Conservation (phyloP, 305 asterid genomes). For the Solanum hybrid region DNA sequence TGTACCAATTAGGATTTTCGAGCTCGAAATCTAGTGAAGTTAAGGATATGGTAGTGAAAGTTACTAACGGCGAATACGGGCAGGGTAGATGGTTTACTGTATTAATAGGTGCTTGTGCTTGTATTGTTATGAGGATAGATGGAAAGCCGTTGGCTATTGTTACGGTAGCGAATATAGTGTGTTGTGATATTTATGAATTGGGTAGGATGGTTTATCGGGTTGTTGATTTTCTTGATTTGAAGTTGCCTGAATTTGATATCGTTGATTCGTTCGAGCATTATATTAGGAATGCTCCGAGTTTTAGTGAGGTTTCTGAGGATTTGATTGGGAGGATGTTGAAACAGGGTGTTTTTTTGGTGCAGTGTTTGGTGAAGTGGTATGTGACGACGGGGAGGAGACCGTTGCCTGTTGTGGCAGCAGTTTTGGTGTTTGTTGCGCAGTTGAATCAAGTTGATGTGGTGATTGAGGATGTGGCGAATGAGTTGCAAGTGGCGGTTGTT, state of each 20-base stretch:
- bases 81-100: conserved; percentile 60
- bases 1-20: conserved; percentile 34
- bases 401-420: conserved; percentile 71
- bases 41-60: conserved; percentile 27
- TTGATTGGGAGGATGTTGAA: conserved; percentile 34
- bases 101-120: conserved; percentile 64
- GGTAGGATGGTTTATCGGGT: conserved; percentile 70
- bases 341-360: conserved; percentile 72
- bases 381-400: conserved; percentile 73
- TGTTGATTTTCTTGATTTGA: conserved; percentile 43
- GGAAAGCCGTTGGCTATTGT: conserved; percentile 27
- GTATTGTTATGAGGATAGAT: conserved; percentile 59
- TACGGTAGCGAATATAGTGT: conserved; percentile 37
- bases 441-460: conserved; percentile 40
- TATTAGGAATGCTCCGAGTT: conserved; percentile 23
- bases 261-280: conserved; percentile 39
- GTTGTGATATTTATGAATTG: conserved; percentile 47
- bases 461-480: conserved; percentile 49
- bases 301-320: conserved; percentile 27
- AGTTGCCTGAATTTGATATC: conserved; percentile 59
- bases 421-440: conserved; percentile 55
- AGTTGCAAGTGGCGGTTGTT: conserved; percentile 33
- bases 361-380: conserved; percentile 83
- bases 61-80: conserved; percentile 66
- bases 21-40: conserved; percentile 29